A percentile compares a stretch with the other conserved stretches of the same genome.
phyloP scores from a whole-genome alignment of 2,329 filamentous ascomycete genomes.

The Madurella mycetomatis region DNA sequence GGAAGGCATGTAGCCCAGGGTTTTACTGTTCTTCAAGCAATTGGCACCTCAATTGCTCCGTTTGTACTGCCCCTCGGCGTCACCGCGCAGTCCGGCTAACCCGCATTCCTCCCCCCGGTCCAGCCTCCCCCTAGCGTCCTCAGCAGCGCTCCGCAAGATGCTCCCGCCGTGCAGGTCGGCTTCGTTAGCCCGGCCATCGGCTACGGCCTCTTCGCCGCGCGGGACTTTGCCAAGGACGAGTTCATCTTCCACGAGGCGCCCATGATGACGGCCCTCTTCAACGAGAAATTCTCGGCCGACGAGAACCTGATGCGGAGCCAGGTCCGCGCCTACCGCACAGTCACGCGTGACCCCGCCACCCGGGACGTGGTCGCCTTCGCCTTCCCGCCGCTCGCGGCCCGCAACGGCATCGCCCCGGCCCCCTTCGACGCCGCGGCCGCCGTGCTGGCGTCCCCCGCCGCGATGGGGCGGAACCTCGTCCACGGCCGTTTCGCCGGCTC shows the following conservation, averaged over 20 bases:
- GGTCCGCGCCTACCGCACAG: conserved; percentile 8
- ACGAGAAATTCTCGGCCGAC: conserved; percentile 19
- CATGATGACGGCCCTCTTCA: conserved; percentile 24
- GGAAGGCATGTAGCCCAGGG: conserved; percentile 13
- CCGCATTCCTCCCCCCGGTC: not conserved
- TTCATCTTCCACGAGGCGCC: conserved; percentile 28
- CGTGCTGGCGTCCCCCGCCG: conserved; percentile 14
- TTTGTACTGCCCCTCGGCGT: not conserved
- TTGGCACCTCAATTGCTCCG: not conserved
- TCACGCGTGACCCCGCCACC: not conserved
- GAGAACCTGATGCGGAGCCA: conserved; percentile 10
- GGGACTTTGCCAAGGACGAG: conserved; percentile 23
- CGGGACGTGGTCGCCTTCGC: conserved; percentile 3
- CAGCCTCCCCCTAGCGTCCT: conserved; percentile 16
- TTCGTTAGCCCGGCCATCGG: conserved; percentile 25
- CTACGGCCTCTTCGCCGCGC: conserved; percentile 31
- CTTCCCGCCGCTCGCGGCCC: conserved; percentile 18
- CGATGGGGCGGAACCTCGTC: conserved; percentile 21
- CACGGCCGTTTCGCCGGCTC: conserved; percentile 15
- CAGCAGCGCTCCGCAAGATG: conserved; percentile 10
- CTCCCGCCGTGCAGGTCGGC: conserved; percentile 17
- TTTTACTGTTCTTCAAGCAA: not conserved
- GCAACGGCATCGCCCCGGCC: conserved; percentile 3
- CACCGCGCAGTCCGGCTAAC: not conserved
- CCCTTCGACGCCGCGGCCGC: not conserved